Base-by-base conservation (phyloP, 495 filamentous ascomycete genomes). In the Hyaloscypha hepaticicola region DNA sequence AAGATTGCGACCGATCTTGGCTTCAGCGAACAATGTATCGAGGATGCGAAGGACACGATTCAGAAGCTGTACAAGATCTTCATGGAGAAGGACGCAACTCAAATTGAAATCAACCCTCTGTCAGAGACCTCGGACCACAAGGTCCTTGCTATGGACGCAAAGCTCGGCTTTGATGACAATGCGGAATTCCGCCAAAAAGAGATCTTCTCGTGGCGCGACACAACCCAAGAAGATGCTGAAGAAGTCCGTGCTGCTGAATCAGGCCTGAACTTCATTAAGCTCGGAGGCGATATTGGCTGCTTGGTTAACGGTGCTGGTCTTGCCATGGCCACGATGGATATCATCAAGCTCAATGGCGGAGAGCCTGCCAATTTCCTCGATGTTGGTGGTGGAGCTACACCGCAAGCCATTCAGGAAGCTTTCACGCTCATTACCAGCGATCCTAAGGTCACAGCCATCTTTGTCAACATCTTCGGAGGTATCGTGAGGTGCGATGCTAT, bases 261-360 rank as follows among this genome's bases (percentile, higher is more conserved):
- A 57, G 93, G 93, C 61, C 83, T 99, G 60, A 99, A 99, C 86
- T 99, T 99, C 83, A 99, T 99, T 85, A 99, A 99, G 85, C 88
- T 99, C 51, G 96, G 97, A 77, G 95, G 95, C 75, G 95, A 99
- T 77, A 99, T 99, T 76, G 95, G 95, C 75, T 99, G 95, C 82
- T 83, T 99, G 76, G 95, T 99, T 80, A 99, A 99, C 78, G 95
- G 95, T 76, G 95, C 95, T 69, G 95, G 95, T 82, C 89, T 99
- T 63, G 95, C 95, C 75, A 99, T 99, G 95, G 95, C 95, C 61
- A 99, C 95, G 70, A 99, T 99, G 95, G 95, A 99, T 78, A 98
- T 99, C 80, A 99, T 99, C 85, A 99, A 99, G 85, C 87, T 99
- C 28, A 99, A 99, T 81, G 95, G 95, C 73, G 95, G 95, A 58